phyloP scores from a whole-genome alignment of 2,329 filamentous ascomycete species.

The Coleophoma crateriformis region DNA sequence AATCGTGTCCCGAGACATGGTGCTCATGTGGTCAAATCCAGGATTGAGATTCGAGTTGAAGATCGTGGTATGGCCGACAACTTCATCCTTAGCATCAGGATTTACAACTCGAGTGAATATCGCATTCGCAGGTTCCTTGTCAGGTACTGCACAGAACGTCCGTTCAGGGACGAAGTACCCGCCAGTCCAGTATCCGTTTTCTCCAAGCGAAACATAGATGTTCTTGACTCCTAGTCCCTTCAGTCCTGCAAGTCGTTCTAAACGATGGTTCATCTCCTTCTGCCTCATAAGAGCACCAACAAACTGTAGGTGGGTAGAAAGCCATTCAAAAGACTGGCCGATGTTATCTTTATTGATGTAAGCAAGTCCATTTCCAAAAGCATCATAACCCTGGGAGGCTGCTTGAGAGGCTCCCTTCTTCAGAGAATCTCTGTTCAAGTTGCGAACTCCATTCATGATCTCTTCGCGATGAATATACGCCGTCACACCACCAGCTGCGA shows the following conservation, averaged over 20 bases:
- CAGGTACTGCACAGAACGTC: constrained; percentile 73
- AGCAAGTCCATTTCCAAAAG: constrained; percentile 46
- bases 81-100: constrained; percentile 32
- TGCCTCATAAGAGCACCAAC: constrained; percentile 73
- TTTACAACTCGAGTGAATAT: constrained; percentile 55
- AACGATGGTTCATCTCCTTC: constrained; percentile 63
- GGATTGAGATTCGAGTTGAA: neutral
- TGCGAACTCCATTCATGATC: constrained; percentile 46
- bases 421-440: constrained; percentile 35
- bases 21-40: neutral
- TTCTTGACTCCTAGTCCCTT: constrained; percentile 66
- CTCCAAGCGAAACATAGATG: constrained; percentile 71
- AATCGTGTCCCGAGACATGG: neutral
- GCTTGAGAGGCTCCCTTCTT: neutral
- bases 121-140: constrained; percentile 22
- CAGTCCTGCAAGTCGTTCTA: constrained; percentile 56
- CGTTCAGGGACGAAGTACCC: constrained; percentile 59
- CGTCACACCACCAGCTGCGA: constrained; percentile 73
- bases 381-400: constrained; percentile 28
- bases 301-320: constrained; percentile 79
- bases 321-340: constrained; percentile 69
- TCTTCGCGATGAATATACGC: constrained; percentile 74
- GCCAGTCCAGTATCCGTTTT: constrained; percentile 59
- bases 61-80: neutral
- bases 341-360: constrained; percentile 54